phyloP scores from a whole-genome alignment of 2,329 filamentous ascomycete genomes.

The Blumeriella jaapii region DNA sequence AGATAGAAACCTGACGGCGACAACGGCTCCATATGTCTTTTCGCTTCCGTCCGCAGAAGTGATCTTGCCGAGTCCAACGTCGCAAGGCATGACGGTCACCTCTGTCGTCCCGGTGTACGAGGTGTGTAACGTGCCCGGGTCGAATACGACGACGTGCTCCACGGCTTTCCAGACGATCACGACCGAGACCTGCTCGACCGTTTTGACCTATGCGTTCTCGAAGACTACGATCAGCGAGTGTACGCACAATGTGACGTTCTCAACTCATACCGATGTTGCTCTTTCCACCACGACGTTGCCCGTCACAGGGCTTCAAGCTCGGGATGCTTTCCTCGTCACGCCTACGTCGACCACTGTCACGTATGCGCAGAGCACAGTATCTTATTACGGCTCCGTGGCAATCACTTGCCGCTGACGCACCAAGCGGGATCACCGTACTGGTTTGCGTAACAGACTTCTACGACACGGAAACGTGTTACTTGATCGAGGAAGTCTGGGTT shows the following conservation, averaged over 20 bases:
- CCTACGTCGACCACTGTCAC: conserved; percentile 2
- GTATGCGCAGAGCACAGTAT: conserved; percentile 18
- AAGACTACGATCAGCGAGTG: conserved; percentile 19
- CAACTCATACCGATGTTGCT: conserved; percentile 16
- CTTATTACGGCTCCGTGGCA: conserved; percentile 23
- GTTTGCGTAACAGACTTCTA: conserved; percentile 11
- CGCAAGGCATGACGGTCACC: conserved; percentile 15
- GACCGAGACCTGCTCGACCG: conserved; percentile 17
- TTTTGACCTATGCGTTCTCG: conserved; percentile 19
- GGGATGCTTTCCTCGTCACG: not conserved
- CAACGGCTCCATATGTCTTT: conserved; percentile 8
- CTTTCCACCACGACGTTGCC: conserved; percentile 10
- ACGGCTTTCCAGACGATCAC: conserved; percentile 11
- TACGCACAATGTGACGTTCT: conserved; percentile 20
- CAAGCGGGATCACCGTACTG: conserved; percentile 14
- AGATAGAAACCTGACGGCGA: not conserved
- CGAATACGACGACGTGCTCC: conserved; percentile 13
- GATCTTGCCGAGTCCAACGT: conserved; percentile 7
- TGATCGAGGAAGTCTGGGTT: conserved; percentile 19
- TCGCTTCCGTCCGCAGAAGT: conserved; percentile 6
- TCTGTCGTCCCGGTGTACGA: conserved; percentile 16
- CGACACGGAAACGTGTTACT: conserved; percentile 7
- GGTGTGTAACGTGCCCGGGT: conserved; percentile 14
- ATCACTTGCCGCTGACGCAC: conserved; percentile 15
- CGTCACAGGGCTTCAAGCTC: not conserved